phyloP scores from a whole-genome alignment of 1,284 basidiomycete species.

The Cronartium ribicola region DNA sequence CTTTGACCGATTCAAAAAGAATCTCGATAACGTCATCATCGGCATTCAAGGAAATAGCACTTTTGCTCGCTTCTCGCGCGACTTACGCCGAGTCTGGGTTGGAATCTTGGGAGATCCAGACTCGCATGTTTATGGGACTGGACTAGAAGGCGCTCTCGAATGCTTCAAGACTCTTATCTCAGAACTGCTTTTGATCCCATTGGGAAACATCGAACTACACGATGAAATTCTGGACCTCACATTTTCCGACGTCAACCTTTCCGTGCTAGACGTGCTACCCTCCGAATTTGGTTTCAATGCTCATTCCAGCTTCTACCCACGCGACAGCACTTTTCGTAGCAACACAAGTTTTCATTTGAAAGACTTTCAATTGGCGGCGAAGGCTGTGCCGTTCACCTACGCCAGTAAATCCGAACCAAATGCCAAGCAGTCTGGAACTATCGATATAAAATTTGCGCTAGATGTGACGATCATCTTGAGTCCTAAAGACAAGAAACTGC shows the following conservation, averaged over 20 bases:
- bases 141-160: slow-evolving; percentile 33
- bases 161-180: slow-evolving; percentile 14
- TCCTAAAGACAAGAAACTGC: slow-evolving; percentile 12
- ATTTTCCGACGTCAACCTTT: slow-evolving; percentile 4
- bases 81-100: slow-evolving; percentile 30
- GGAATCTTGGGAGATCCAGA: slow-evolving; percentile 30
- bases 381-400: slow-evolving; percentile 5
- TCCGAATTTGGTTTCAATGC: slow-evolving; percentile 29
- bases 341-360: slow-evolving; percentile 22
- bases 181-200: slow-evolving; percentile 23
- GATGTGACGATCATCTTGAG: slow-evolving; percentile 18
- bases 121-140: slow-evolving; percentile 12
- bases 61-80: slow-evolving; percentile 37
- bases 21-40: slow-evolving; percentile 12
- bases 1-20: slow-evolving; percentile 19
- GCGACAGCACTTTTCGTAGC: slow-evolving; percentile 23
- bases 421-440: neutral
- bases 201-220: neutral
- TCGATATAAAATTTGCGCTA: neutral
- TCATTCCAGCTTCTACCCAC: slow-evolving; percentile 22
- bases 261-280: slow-evolving; percentile 16
- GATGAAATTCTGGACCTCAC: neutral
- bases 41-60: slow-evolving; percentile 39
- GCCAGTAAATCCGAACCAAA: slow-evolving; percentile 7
- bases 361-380: slow-evolving; percentile 9